Base-by-base conservation (phyloP, 257 asterid genomes). In the Solanum commersonii region DNA sequence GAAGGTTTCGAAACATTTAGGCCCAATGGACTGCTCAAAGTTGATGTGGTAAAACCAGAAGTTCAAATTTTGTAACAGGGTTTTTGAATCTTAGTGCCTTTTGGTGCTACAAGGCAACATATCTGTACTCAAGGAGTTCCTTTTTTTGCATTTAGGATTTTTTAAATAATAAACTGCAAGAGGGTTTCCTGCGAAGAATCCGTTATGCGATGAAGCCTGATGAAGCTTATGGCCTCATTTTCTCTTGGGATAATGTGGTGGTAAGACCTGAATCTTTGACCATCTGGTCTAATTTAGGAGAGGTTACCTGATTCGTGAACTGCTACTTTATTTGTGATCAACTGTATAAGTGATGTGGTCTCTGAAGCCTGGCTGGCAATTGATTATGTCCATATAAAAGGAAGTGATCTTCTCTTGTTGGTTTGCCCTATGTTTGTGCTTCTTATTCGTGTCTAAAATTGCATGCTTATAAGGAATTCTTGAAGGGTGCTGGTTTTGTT, bases 141-240 rank as follows among this genome's bases (percentile, higher is more conserved):
- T 44, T 42, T 88, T 88, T 87, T 82, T 82, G 59, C 87, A 78
- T 85, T 13, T 91, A 97, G 99, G 99, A 97, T 84, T 84, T 97
- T 93, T 90, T 90, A 77, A 97, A 97, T 90, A 99, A 97, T 85
- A 92, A 94, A 90, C 92, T 96, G 92, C 98, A 96, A 93, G 99
- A 94, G 89, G 98, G 99, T 74, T 97, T 96, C 90, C 98, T 97
- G 84, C 91, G 94, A 85, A 92, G 98, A 89, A 97, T 97, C 89
- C 96, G 99, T 40, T 97, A 97, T 73, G 98, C 99, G 8, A 97
- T 97, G 99, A 97, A 96, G 93, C 99, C 99, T 49, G 99, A 97
- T 73, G 99, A 97, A 91, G 99, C 98, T 81, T 96, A 97, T 89
- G 99, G 99, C 13, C 98, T 97, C 87, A 92, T 97, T 90, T 97